Percentiles rank a stretch among this genome's conserved stretches.
Conservation (phyloP, 352 stramenopile species). For the Thalassiosira exigua region DNA sequence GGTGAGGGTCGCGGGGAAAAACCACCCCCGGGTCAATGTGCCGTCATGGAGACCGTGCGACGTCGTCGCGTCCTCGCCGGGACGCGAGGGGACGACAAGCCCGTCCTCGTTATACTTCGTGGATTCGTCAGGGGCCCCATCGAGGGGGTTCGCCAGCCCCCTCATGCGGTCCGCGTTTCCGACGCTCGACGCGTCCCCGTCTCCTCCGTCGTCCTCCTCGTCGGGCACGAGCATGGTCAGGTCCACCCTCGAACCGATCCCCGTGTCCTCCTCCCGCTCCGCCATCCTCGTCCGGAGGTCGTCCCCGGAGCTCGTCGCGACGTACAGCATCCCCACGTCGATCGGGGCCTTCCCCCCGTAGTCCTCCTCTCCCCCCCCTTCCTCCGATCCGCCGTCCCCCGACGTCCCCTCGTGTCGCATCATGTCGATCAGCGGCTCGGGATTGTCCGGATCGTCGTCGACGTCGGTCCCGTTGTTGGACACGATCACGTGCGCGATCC, state of each 20-base stretch:
- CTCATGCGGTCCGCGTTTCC: too few species aligned
- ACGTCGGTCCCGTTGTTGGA: conserved; percentile 63
- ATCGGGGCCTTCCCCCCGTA: not conserved
- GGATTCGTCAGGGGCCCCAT: too few species aligned
- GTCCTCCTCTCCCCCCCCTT: not conserved
- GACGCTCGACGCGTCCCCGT: too few species aligned
- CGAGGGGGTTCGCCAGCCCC: too few species aligned
- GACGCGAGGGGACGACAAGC: too few species aligned
- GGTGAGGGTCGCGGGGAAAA: too few species aligned
- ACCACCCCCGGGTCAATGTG: too few species aligned
- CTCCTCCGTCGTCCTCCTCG: too few species aligned
- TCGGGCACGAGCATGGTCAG: conserved; percentile 15
- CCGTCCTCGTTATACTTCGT: too few species aligned
- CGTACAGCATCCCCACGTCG: conserved; percentile 39
- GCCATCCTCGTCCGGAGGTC: conserved; percentile 33
- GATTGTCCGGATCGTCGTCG: conserved; percentile 14
- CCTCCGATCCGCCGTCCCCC: not conserved
- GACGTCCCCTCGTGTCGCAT: not conserved
- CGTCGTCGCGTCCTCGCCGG: too few species aligned
- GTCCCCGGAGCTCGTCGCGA: conserved; percentile 26
- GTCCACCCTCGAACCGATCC: conserved; percentile 31
- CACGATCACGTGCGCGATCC: conserved; percentile 64
- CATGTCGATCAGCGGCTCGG: conserved; percentile 40
- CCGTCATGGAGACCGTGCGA: too few species aligned
- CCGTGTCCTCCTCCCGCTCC: conserved; percentile 2